These are phyloP conservation scores for Peltaster fructicola DNA, from an alignment of 2,329 filamentous ascomycete species.

Conservation along the genomic window DNA sequence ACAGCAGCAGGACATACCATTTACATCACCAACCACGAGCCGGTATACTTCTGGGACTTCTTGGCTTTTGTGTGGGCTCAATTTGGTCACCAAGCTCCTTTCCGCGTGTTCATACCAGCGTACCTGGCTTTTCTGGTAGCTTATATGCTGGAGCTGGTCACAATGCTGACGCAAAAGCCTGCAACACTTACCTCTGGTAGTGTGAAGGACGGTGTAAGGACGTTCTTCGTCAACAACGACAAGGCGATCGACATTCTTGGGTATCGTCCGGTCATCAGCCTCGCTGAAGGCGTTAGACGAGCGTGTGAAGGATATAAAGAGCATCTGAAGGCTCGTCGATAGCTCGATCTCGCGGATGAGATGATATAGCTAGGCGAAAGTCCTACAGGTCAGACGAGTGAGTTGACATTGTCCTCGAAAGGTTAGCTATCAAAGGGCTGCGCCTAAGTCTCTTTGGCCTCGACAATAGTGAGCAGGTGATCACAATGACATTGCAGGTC, in stretches of 20 bases:
- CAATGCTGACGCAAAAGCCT: conserved; percentile 28
- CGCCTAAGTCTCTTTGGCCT: too few relatives aligned
- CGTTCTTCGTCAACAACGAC: conserved; percentile 34
- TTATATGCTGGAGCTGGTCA: conserved; percentile 27
- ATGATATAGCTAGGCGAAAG: too few relatives aligned
- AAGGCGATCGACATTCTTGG: conserved; percentile 36
- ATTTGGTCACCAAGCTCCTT: conserved; percentile 36
- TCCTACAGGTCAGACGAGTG: too few relatives aligned
- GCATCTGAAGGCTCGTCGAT: too few relatives aligned
- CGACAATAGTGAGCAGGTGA: too few relatives aligned
- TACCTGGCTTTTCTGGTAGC: conserved; percentile 31
- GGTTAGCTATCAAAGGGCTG: too few relatives aligned
- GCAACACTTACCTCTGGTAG: conserved; percentile 34
- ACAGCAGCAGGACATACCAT: conserved; percentile 63
- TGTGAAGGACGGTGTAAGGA: conserved; percentile 36
- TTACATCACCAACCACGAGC: conserved; percentile 27
- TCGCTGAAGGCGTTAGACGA: conserved; percentile 33
- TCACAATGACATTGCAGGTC: too few relatives aligned
- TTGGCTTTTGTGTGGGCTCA: conserved; percentile 57
- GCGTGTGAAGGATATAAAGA: conserved; percentile 24
- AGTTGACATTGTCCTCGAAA: too few relatives aligned
- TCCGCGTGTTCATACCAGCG: conserved; percentile 31
- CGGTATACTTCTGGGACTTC: conserved; percentile 63
- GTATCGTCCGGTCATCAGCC: conserved; percentile 31
- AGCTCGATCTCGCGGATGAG: too few relatives aligned